These are phyloP conservation scores for Chalciporus pseudorubinellus DNA, from an alignment of 768 basidiomycete species.

Conservation along the genomic window DNA sequence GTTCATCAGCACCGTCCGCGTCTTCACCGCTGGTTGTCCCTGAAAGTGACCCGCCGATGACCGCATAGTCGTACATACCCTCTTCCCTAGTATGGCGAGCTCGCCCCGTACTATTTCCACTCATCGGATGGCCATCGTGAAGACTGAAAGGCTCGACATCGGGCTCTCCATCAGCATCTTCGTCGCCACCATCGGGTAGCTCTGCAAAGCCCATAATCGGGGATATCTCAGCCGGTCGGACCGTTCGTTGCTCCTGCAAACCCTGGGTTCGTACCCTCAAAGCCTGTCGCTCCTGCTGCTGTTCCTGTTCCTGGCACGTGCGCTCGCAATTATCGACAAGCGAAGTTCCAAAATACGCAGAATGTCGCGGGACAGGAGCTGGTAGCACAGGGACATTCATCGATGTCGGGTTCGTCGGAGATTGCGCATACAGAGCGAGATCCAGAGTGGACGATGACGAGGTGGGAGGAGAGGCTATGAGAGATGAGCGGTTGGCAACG, in stretches of 20 bases:
- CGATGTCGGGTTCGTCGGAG: constrained; percentile 15
- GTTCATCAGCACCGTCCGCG: constrained; percentile 26
- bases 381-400: constrained; percentile 26
- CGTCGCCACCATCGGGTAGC: constrained; percentile 31
- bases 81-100: constrained; percentile 6
- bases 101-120: constrained; percentile 31
- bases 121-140: constrained; percentile 13
- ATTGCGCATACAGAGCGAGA: constrained; percentile 22
- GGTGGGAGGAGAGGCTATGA: constrained; percentile 16
- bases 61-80: constrained; percentile 22
- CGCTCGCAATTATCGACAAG: constrained; percentile 33
- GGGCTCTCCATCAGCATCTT: constrained; percentile 36
- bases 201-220: constrained; percentile 31
- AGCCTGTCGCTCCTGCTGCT: constrained; percentile 29
- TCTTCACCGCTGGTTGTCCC: constrained; percentile 27
- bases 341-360: constrained; percentile 30
- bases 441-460: constrained; percentile 24
- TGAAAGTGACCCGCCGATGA: constrained; percentile 20
- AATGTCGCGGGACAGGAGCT: constrained; percentile 35
- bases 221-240: constrained; percentile 33
- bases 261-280: constrained; percentile 32
- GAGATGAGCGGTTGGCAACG: constrained; percentile 1
- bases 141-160: constrained; percentile 29
- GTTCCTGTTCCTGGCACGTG: constrained; percentile 41
- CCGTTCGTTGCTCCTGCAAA: constrained; percentile 32